Evolutionary conservation across 495 filamentous ascomycete genomes (phyloP).

Genomic region (Hypoxylon subgilvum): DNA sequence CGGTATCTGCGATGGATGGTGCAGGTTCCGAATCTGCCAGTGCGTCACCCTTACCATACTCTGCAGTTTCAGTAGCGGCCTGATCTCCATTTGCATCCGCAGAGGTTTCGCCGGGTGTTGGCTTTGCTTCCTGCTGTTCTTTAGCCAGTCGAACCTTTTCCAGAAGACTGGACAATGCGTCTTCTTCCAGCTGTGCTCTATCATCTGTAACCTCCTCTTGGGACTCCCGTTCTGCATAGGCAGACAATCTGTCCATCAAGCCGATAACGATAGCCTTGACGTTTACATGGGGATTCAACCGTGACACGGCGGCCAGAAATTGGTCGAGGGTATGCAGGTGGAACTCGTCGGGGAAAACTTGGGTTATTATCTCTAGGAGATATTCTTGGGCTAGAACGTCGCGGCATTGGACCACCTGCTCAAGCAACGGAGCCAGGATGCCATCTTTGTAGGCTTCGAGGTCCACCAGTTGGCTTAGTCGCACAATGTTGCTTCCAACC

Average conservation of each 20-base stretch:
- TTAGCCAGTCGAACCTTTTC: conserved; percentile 78
- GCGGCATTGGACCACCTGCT: conserved; percentile 96
- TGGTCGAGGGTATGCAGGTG: conserved; percentile 96
- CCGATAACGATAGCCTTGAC: conserved; percentile 98
- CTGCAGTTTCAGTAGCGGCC: conserved; percentile 37
- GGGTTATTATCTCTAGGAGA: conserved; percentile 94
- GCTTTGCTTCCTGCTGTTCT: conserved; percentile 50
- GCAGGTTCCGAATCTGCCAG: conserved; percentile 44
- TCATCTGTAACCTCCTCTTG: conserved; percentile 74
- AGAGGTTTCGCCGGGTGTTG: conserved; percentile 21
- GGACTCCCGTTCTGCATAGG: conserved; percentile 87
- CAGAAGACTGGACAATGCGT: conserved; percentile 76
- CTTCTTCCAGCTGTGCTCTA: conserved; percentile 76
- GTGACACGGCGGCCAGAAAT: conserved; percentile 85
- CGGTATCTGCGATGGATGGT: conserved; percentile 51
- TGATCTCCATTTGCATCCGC: conserved; percentile 42
- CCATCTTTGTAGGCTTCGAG: conserved; percentile 89
- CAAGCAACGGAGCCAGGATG: conserved; percentile 85
- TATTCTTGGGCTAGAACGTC: conserved; percentile 98
- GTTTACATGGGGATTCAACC: conserved; percentile 93
- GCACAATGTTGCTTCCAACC: conserved; percentile 93
- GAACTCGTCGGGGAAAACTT: conserved; percentile 98
- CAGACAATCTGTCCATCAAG: conserved; percentile 92
- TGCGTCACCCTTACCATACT: conserved; percentile 45
- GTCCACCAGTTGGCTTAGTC: conserved; percentile 94